Conservation (phyloP, 2,329 filamentous ascomycete species). For the Chaetomiaceae sp. region DNA sequence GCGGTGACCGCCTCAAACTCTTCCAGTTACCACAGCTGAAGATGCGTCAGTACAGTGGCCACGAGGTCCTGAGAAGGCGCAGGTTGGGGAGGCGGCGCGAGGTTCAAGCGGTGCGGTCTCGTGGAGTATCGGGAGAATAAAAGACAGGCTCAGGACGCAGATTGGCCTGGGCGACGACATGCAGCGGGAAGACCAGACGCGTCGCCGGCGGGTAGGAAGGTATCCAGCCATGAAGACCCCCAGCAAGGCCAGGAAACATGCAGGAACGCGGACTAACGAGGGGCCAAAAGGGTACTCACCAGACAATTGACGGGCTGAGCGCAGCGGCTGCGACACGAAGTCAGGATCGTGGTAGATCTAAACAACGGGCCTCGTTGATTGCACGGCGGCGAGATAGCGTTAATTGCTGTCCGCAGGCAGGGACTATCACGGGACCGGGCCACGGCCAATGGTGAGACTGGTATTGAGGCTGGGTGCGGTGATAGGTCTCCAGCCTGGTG, state of each 20-base stretch:
- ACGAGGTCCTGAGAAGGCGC: not conserved
- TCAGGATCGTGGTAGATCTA: constrained; percentile 12
- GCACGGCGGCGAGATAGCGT: constrained; percentile 26
- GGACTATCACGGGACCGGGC: constrained; percentile 47
- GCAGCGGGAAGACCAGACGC: constrained; percentile 18
- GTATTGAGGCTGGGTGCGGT: constrained; percentile 39
- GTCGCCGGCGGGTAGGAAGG: constrained; percentile 14
- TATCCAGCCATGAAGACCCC: constrained; percentile 9
- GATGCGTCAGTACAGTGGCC: no score
- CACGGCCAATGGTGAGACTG: constrained; percentile 42
- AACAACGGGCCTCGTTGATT: constrained; percentile 28
- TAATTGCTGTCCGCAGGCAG: constrained; percentile 38
- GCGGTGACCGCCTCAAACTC: no score
- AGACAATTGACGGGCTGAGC: constrained; percentile 1
- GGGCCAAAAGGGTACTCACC: not conserved
- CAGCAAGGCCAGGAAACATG: constrained; percentile 10
- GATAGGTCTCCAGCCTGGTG: constrained; percentile 44
- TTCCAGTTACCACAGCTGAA: no score
- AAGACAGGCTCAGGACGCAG: constrained; percentile 2
- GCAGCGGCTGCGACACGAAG: constrained; percentile 8
- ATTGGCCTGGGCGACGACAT: constrained; percentile 16
- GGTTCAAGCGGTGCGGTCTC: not conserved
- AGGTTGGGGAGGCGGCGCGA: not conserved
- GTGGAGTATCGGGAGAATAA: constrained; percentile 4
- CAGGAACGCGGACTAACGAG: constrained; percentile 2